Evolutionary conservation across 345 rosid species (phyloP).

Genomic region (Euphorbia lathyris): DNA sequence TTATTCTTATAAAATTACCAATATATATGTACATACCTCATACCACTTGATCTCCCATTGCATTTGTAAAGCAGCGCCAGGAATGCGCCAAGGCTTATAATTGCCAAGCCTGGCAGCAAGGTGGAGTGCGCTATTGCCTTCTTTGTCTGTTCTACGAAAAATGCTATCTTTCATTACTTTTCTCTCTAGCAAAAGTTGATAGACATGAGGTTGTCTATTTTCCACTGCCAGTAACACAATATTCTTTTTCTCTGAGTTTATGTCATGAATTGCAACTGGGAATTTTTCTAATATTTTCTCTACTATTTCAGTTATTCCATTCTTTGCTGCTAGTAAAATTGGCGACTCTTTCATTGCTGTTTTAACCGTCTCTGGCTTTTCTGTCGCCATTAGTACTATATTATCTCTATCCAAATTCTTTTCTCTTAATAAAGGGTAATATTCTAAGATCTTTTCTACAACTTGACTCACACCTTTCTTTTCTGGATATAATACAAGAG

Average conservation of each 20-base stretch:
- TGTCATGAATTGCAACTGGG: slow-evolving; percentile 31
- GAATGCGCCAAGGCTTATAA: slow-evolving; percentile 50
- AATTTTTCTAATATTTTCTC: slow-evolving; percentile 22
- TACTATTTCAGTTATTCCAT: slow-evolving; percentile 34
- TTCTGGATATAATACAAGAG: neutral
- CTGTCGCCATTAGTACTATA: slow-evolving; percentile 6
- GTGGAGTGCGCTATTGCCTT: slow-evolving; percentile 51
- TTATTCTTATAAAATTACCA: too few species aligned
- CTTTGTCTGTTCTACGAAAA: slow-evolving; percentile 36
- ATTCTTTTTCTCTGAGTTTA: slow-evolving; percentile 28
- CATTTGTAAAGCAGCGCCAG: slow-evolving; percentile 55
- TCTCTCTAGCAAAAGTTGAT: slow-evolving; percentile 23
- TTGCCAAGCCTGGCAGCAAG: slow-evolving; percentile 46
- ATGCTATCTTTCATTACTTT: slow-evolving; percentile 18
- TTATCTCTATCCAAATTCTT: slow-evolving; percentile 13
- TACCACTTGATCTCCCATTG: slow-evolving; percentile 70
- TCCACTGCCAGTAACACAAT: slow-evolving; percentile 46
- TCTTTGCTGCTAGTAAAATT: slow-evolving; percentile 31
- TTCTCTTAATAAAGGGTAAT: neutral
- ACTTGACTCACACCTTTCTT: neutral
- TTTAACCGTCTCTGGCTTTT: neutral
- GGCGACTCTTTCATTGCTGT: slow-evolving; percentile 19
- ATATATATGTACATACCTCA: too few species aligned
- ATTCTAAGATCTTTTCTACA: neutral
- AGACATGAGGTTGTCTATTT: slow-evolving; percentile 45